Conservation (phyloP, 2,329 filamentous ascomycete genomes). For the Cephalotrichum gorgonifer region DNA sequence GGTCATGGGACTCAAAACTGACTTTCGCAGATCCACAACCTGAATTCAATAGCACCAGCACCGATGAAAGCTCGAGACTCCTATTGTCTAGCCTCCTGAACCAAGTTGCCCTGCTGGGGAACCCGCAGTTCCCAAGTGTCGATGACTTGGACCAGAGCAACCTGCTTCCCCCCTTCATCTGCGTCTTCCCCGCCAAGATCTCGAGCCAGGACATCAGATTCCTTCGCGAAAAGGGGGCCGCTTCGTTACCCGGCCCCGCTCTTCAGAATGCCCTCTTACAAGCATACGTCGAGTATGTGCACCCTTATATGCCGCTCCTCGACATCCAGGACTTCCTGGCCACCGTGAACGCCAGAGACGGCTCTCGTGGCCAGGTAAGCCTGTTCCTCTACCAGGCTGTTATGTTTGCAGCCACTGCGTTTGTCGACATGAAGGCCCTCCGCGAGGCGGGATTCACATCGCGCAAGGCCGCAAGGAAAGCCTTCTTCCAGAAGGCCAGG, state of each 20-base stretch:
- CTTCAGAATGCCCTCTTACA: conserved; percentile 75
- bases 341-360: conserved; percentile 56
- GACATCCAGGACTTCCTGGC: conserved; percentile 53
- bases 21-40: conserved; percentile 1
- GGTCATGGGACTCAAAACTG: neutral
- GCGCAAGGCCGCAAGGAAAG: conserved; percentile 73
- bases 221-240: conserved; percentile 71
- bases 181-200: conserved; percentile 67
- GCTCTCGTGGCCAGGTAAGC: conserved; percentile 62
- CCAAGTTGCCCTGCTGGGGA: conserved; percentile 5
- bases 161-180: conserved; percentile 60
- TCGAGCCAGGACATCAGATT: conserved; percentile 75
- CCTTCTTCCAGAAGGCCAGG: conserved; percentile 81
- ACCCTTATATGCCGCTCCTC: conserved; percentile 87
- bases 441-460: conserved; percentile 66
- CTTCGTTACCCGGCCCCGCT: conserved; percentile 59
- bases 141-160: conserved; percentile 30
- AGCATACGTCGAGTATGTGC: conserved; percentile 79
- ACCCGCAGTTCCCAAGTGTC: conserved; percentile 31
- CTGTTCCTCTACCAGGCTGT: conserved; percentile 85
- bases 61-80: conserved; percentile 1
- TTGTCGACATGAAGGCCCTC: conserved; percentile 71
- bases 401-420: conserved; percentile 88
- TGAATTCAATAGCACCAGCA: neutral
- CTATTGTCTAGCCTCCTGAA: conserved; percentile 4